phyloP scores from a whole-genome alignment of 305 asterid species.

The Solanum hybrid region DNA sequence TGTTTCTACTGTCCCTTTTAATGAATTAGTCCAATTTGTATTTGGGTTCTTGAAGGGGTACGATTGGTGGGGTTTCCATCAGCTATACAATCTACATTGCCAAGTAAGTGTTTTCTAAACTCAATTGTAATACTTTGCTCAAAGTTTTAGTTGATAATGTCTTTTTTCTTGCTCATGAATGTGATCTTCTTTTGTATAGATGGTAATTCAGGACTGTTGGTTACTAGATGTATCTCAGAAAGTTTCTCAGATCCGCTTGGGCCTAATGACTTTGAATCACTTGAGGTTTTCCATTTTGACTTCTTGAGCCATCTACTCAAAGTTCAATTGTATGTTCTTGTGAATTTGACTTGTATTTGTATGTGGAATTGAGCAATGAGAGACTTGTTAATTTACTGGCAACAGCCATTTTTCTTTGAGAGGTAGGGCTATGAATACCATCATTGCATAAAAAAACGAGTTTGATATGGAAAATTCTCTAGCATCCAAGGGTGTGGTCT shows the following conservation, averaged over 20 bases:
- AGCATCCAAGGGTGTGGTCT: not conserved
- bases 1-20: not conserved
- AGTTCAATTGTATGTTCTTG: not conserved
- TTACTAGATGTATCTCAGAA: slow-evolving; percentile 34
- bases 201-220: slow-evolving; percentile 24
- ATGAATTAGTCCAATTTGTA: not conserved
- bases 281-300: slow-evolving; percentile 31
- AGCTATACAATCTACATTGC: slow-evolving; percentile 9
- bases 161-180: not conserved
- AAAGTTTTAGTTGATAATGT: not conserved
- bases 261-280: slow-evolving; percentile 18
- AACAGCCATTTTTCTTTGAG: not conserved
- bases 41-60: slow-evolving; percentile 25
- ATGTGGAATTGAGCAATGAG: not conserved
- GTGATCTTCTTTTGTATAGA: slow-evolving; percentile 23
- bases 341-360: not conserved
- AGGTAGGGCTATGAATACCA: not conserved
- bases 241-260: slow-evolving; percentile 17
- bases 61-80: slow-evolving; percentile 14
- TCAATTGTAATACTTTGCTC: not conserved
- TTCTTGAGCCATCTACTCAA: not conserved
- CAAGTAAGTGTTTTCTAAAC: slow-evolving; percentile 19
- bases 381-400: not conserved
- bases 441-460: not conserved
- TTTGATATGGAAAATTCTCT: not conserved